A percentile compares a stretch with the other conserved stretches of the same genome.
phyloP scores from a whole-genome alignment of 2,329 filamentous ascomycete genomes.

The Colletotrichum australisinense region DNA sequence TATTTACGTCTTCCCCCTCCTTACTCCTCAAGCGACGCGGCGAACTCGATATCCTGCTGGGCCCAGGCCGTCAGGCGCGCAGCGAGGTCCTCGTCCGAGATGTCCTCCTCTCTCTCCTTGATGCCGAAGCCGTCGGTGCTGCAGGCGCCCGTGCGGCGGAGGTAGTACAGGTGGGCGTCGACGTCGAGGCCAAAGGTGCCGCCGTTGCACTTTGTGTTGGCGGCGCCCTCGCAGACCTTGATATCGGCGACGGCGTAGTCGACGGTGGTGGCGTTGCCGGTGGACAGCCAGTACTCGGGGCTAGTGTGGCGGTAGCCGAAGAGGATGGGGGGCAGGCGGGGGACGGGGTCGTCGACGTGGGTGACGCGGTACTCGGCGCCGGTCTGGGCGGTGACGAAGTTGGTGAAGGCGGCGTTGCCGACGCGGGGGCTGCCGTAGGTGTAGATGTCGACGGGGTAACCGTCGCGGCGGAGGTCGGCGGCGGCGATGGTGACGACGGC shows the following conservation, averaged over 20 bases:
- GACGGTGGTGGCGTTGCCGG: conserved; percentile 45
- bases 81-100: conserved; percentile 51
- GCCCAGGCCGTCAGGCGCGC: conserved; percentile 50
- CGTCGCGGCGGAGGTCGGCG: conserved; percentile 63
- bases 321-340: conserved; percentile 71
- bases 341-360: conserved; percentile 74
- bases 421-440: conserved; percentile 76
- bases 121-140: conserved; percentile 37
- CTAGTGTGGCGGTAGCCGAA: conserved; percentile 74
- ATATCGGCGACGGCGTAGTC: conserved; percentile 54
- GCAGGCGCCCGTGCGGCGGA: conserved; percentile 57
- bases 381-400: conserved; percentile 63
- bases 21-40: neutral
- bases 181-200: conserved; percentile 57
- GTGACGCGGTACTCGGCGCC: conserved; percentile 73
- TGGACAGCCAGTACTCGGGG: conserved; percentile 75
- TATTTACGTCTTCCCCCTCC: neutral
- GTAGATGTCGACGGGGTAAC: conserved; percentile 66
- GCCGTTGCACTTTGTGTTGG: conserved; percentile 63
- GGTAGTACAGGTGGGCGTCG: conserved; percentile 61
- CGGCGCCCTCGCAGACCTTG: conserved; percentile 59
- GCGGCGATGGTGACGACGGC: conserved; percentile 72
- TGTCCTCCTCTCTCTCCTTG: conserved; percentile 28
- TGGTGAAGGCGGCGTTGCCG: conserved; percentile 66
- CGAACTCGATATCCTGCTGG: conserved; percentile 46